Evolutionary conservation across 352 stramenopile species (phyloP), one percentile per base, ranked within the genome.

Genomic region (Phytophthora agathidicida): DNA sequence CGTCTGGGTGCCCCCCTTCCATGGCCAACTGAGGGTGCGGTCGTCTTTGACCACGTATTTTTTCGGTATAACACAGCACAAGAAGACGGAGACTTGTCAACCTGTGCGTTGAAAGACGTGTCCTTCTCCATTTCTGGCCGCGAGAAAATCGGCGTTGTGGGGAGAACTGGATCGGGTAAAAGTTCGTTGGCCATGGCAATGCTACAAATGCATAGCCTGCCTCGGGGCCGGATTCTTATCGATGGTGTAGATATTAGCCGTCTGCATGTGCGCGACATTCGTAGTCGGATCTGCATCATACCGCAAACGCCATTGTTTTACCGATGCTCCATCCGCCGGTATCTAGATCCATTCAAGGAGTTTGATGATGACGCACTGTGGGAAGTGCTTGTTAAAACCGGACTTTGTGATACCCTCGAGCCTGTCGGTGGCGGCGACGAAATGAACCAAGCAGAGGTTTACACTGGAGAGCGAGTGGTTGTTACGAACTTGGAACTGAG

Each of bases 221-320:
- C 60, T 14, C 35, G 33, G 17, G 93, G 93, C 1, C 72, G 74
- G 9, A 93, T 98, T 58, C n/a, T 83, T 3, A 96, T 98, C 41
- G 94, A 98, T 63, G 91, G 84, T 1, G 67, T 94, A 3, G 85
- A 98, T 57, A 88, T 93, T 41, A 75, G 71, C 26, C 47, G 43
- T 6, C 33, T 88, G 11, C 60, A 62, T 13, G 39, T 88, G 14
- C 60, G 67, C 13, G 69, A 68, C 19, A 61, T 88, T 35, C 77
- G 77, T 22, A 77, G 67, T 10, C 68, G 73, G 9, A 65, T 88
- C 24, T 76, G 63, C 22, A 83, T 86, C 33, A 69, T 99, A 27
- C 96, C 96, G 7, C 78, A 83, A 36, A 93, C 98, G 36, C 95
- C 96, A 13, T 80, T 98, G 17, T 76, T 98, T 42, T 98, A 97